A percentile compares a stretch with the other conserved stretches of the same genome.
Evolutionary conservation across 1,284 basidiomycete genomes (phyloP).

Genomic region (Bjerkandera adusta): DNA sequence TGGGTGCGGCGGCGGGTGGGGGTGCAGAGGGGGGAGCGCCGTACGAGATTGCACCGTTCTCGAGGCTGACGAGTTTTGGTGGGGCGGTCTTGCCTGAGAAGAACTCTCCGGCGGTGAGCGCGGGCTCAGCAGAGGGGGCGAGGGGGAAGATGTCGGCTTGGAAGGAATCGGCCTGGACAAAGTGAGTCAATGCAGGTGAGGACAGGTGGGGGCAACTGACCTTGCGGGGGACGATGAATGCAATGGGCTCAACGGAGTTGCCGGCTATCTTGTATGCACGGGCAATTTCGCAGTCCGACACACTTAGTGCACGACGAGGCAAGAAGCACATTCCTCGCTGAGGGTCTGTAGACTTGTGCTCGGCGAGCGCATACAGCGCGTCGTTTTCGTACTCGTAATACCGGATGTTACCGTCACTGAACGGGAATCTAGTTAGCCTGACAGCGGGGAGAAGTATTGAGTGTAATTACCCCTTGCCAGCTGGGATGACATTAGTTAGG

Average conservation of each 20-base stretch:
- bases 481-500: conserved; percentile 31
- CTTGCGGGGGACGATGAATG: conserved; percentile 92
- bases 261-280: conserved; percentile 90
- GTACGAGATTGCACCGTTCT: conserved; percentile 48
- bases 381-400: conserved; percentile 96
- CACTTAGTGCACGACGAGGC: conserved; percentile 85
- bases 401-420: conserved; percentile 88
- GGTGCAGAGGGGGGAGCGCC: conserved; percentile 33
- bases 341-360: conserved; percentile 90
- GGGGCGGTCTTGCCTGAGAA: conserved; percentile 79
- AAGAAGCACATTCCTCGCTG: conserved; percentile 97
- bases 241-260: conserved; percentile 80
- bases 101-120: conserved; percentile 82
- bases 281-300: conserved; percentile 93
- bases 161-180: conserved; percentile 74
- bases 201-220: conserved; percentile 34
- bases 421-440: conserved; percentile 14
- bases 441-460: conserved; percentile 13
- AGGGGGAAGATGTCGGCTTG: conserved; percentile 95
- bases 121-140: conserved; percentile 79
- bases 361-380: conserved; percentile 75
- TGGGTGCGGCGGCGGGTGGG: conserved; percentile 34
- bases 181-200: neutral
- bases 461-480: conserved; percentile 75
- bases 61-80: conserved; percentile 70